Evolutionary conservation across 164 flowering plant genomes (phyloP).

Genomic region (Euptelea pleiosperma): DNA sequence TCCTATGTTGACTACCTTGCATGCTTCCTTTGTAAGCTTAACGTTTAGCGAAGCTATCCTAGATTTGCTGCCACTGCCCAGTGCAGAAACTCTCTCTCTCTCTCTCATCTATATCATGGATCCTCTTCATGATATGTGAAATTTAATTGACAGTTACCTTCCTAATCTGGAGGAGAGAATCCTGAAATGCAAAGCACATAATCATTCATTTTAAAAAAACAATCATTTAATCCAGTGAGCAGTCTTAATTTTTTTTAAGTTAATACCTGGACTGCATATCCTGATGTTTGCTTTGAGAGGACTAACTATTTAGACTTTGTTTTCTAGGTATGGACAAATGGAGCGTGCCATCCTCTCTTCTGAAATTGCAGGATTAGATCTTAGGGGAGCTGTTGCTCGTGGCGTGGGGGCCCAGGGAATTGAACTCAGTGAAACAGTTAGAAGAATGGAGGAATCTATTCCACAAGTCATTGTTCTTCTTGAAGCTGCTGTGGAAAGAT

Average conservation of each 20-base stretch:
- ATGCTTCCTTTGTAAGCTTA: too few species aligned
- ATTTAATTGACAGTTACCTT: too few species aligned
- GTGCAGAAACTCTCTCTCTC: too few species aligned
- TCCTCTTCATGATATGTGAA: too few species aligned
- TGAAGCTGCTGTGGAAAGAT: conserved; percentile 96
- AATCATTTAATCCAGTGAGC: neutral
- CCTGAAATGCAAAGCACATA: too few species aligned
- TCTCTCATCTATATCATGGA: too few species aligned
- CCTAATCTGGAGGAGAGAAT: too few species aligned
- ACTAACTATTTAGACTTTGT: conserved; percentile 7
- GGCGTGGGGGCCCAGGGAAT: conserved; percentile 96
- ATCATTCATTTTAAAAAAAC: too few species aligned
- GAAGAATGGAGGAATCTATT: conserved; percentile 99
- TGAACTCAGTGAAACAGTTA: conserved; percentile 97
- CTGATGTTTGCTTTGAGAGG: neutral
- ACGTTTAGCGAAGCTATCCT: too few species aligned
- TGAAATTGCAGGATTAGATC: conserved; percentile 80
- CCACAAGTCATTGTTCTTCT: conserved; percentile 91
- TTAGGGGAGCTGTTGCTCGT: conserved; percentile 89
- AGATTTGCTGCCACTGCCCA: too few species aligned
- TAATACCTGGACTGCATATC: neutral
- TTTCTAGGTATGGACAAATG: conserved; percentile 88
- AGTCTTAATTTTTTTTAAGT: neutral
- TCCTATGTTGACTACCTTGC: too few species aligned
- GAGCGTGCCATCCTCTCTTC: conserved; percentile 91